Evolutionary conservation across 768 basidiomycete species (phyloP), one percentile per base, ranked within the genome.

Genomic region (Suillus sp.): DNA sequence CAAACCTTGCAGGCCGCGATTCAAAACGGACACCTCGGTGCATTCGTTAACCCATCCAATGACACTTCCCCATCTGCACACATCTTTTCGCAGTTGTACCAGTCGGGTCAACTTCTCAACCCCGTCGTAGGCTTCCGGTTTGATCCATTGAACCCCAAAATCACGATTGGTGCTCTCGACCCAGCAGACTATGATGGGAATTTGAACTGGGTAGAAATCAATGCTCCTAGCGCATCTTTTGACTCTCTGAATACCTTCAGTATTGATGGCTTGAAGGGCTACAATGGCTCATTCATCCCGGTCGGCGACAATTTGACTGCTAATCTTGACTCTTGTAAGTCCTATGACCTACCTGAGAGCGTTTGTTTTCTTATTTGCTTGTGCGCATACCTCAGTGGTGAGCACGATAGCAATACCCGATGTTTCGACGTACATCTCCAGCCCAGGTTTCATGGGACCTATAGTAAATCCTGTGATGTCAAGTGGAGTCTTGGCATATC

Each of bases 141-240:
- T 32, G 70, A 74, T 57, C 66, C 72, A 37, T 45, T 18, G 13
- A 72, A 71, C n/a, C 72, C 73, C 16, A 74, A 70, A 55, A 27
- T 74, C 11, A 74, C 74, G 9, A 72, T 74, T n/a, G 73, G 73
- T 1, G 74, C 74, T 7, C 72, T 74, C 2, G 73, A 74, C 47
- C 73, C 69, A 9, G 68, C 66, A 11, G 73, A 74, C 53, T 74
- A 74, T 35, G 74, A 75, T 62, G 73, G 73, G 35, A 67, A 66
- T 16, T 72, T 74, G 35, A 74, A 74, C 53, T 74, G 73, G 73
- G 69, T 74, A 18, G 62, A 66, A 47, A 59, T 74, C 22, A 20
- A 68, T 43, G 57, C 62, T 22, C 73, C 74, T 1, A 66, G 70
- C 37, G 54, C 64, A 4, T 61, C 64, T 1, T 62, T 58, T 7